A percentile compares a stretch with the other conserved stretches of the same genome.
Evolutionary conservation across 116 monocot genomes (phyloP).

Genomic region (Thalassia testudinum): DNA sequence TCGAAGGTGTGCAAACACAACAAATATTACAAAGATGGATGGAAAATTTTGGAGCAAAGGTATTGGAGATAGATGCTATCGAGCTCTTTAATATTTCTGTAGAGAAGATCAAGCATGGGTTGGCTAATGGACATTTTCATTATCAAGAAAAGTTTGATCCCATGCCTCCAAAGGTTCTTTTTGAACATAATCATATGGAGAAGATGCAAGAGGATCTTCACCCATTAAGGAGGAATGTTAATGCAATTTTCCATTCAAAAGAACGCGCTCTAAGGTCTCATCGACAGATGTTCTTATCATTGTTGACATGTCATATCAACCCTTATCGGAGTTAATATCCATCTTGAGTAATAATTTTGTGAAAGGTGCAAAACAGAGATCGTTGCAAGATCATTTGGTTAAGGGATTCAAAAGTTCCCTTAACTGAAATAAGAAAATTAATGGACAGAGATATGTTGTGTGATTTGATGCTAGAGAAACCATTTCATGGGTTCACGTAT

Average conservation of each 20-base stretch:
- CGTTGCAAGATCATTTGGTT: slow-evolving; percentile 38
- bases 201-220: not conserved
- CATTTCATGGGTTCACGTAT: slow-evolving; percentile 69
- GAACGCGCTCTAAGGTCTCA: slow-evolving; percentile 6
- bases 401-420: slow-evolving; percentile 23
- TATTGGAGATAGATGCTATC: slow-evolving; percentile 12
- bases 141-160: slow-evolving; percentile 5
- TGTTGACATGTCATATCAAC: slow-evolving; percentile 24
- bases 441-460: slow-evolving; percentile 9
- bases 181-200: not conserved
- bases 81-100: slow-evolving; percentile 23
- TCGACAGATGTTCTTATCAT: slow-evolving; percentile 24
- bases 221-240: slow-evolving; percentile 4
- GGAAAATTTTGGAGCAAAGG: slow-evolving; percentile 36
- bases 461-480: slow-evolving; percentile 38
- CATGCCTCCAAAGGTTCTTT: no score
- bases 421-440: slow-evolving; percentile 7
- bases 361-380: slow-evolving; percentile 7
- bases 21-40: slow-evolving; percentile 37
- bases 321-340: slow-evolving; percentile 10
- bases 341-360: slow-evolving; percentile 14
- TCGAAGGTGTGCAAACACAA: slow-evolving; percentile 38
- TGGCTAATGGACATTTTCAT: not conserved
- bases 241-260: slow-evolving; percentile 11
- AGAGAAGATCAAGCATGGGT: slow-evolving; percentile 12